A percentile compares a stretch with the other conserved stretches of the same genome.
phyloP scores from a whole-genome alignment of 805 yeast species.

The Candida maris region DNA sequence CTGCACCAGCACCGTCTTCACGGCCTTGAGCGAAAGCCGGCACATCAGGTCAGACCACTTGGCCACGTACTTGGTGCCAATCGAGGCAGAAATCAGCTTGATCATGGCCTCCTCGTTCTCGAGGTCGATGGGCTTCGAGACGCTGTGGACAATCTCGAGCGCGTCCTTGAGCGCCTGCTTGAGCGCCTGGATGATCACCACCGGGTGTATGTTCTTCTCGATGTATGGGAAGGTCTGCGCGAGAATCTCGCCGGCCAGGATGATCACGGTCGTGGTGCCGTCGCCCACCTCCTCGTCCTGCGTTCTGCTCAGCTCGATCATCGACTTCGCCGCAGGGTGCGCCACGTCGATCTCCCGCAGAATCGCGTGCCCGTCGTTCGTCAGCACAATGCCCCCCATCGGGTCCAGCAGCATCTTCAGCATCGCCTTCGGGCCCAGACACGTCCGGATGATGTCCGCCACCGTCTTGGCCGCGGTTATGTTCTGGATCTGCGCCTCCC shows the following conservation, averaged over 20 bases:
- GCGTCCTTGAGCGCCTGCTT: conserved; percentile 91
- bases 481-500: conserved; percentile 94
- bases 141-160: conserved; percentile 76
- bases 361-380: conserved; percentile 98
- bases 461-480: conserved; percentile 99
- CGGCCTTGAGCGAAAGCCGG: conserved; percentile 79
- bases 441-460: conserved; percentile 94
- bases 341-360: conserved; percentile 95
- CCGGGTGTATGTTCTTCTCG: conserved; percentile 96
- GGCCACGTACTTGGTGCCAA: conserved; percentile 92
- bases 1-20: conserved; percentile 70
- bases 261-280: conserved; percentile 86
- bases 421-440: conserved; percentile 99
- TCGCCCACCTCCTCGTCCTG: conserved; percentile 99
- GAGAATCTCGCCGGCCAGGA: conserved; percentile 92
- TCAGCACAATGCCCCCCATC: conserved; percentile 91
- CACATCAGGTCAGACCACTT: conserved; percentile 94
- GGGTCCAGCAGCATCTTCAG: conserved; percentile 96
- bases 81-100: conserved; percentile 80
- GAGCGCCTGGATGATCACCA: conserved; percentile 89
- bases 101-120: conserved; percentile 84
- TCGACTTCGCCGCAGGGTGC: conserved; percentile 98
- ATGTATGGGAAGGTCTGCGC: conserved; percentile 94
- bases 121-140: conserved; percentile 79
- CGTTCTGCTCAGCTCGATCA: conserved; percentile 95